Conservation (phyloP, 2,329 filamentous ascomycete genomes). For the Passalora sequoiae region DNA sequence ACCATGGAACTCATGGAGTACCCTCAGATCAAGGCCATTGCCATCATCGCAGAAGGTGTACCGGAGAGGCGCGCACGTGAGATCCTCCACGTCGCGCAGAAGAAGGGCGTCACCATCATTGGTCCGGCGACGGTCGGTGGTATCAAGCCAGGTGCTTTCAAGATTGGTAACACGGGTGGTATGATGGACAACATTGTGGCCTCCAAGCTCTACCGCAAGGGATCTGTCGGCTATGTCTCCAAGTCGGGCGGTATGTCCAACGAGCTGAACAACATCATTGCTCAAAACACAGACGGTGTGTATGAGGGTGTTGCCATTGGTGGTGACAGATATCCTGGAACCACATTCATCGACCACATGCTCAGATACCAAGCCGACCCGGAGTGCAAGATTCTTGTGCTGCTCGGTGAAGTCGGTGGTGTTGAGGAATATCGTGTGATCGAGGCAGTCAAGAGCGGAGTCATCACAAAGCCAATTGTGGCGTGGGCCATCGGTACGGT, state of each 20-base stretch:
- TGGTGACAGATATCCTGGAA: conserved; percentile 97
- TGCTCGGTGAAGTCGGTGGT: conserved; percentile 97
- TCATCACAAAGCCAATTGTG: conserved; percentile 97
- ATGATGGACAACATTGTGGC: conserved; percentile 99
- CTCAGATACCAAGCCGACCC: conserved; percentile 94
- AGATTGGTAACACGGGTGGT: conserved; percentile 99
- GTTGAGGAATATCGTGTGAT: conserved; percentile 99
- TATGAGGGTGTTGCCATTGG: conserved; percentile 99
- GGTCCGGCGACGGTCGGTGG: conserved; percentile 97
- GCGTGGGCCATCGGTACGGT: conserved; percentile 99
- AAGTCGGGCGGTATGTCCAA: conserved; percentile 99
- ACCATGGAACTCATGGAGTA: conserved; percentile 98
- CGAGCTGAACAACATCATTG: conserved; percentile 99
- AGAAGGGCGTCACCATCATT: conserved; percentile 99
- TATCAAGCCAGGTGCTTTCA: conserved; percentile 99
- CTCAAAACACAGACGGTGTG: conserved; percentile 93
- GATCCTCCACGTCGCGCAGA: conserved; percentile 91
- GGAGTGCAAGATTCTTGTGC: conserved; percentile 92
- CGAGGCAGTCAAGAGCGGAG: conserved; percentile 88
- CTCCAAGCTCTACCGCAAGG: conserved; percentile 99
- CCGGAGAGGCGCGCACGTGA: conserved; percentile 97
- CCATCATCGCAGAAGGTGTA: conserved; percentile 98
- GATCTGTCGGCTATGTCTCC: conserved; percentile 97
- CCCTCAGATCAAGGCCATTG: conserved; percentile 97
- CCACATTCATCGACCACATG: conserved; percentile 98